A percentile compares a stretch with the other conserved stretches of the same genome.
These are phyloP conservation scores for Orychophragmus violaceus DNA, from an alignment of 345 rosid species.

Conservation along the genomic window DNA sequence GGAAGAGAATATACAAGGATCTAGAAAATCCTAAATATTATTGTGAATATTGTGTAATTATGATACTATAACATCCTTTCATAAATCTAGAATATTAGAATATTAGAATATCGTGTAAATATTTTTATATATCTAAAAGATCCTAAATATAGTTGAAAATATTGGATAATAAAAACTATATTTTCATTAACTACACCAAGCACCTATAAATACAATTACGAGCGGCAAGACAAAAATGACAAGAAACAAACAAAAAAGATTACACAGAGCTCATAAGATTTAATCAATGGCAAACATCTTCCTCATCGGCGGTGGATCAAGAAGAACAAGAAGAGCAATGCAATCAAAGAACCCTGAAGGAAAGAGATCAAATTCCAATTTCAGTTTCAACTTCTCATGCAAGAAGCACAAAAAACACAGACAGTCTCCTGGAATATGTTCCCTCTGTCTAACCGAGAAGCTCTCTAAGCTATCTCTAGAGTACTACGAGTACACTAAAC, in stretches of 20 bases:
- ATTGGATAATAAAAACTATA: too few species aligned
- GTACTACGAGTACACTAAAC: slow-evolving; percentile 13
- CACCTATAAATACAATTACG: slow-evolving; percentile 25
- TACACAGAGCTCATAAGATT: slow-evolving; percentile 7
- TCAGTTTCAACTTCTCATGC: slow-evolving; percentile 25
- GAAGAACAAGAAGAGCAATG: slow-evolving; percentile 5
- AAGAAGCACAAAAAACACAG: slow-evolving; percentile 31
- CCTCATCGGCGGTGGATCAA: slow-evolving; percentile 11
- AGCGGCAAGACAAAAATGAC: not conserved
- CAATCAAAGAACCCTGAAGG: slow-evolving; percentile 13
- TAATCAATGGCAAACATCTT: slow-evolving; percentile 29
- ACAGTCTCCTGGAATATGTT: slow-evolving; percentile 32
- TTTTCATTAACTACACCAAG: slow-evolving; percentile 8
- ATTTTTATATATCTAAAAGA: too few species aligned
- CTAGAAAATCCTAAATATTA: too few species aligned
- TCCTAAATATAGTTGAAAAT: too few species aligned
- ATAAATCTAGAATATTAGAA: too few species aligned
- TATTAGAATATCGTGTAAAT: too few species aligned
- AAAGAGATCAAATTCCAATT: slow-evolving; percentile 15
- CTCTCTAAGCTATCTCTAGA: slow-evolving; percentile 24
- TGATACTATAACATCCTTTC: too few species aligned
- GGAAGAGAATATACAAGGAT: slow-evolving; percentile 9
- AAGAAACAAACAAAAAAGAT: not conserved
- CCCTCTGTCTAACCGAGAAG: slow-evolving; percentile 26
- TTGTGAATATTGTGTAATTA: too few species aligned